Base-by-base conservation (phyloP, 768 basidiomycete species). In the Pleurotus eryngii region DNA sequence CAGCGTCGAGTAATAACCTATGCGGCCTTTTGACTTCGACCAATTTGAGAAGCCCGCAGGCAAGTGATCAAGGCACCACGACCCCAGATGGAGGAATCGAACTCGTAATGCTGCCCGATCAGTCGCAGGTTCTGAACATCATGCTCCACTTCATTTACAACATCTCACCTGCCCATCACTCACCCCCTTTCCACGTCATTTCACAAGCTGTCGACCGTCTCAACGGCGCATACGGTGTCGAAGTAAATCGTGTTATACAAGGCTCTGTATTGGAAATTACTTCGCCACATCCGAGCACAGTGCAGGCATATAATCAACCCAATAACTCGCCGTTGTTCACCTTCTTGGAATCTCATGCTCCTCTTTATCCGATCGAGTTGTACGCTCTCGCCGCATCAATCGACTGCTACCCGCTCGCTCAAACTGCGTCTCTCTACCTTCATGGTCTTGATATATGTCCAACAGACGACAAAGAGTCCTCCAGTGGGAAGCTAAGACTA, bases 61-160 rank as follows among this genome's bases (percentile, higher is more conserved):
- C 20, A 20, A 20, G 20, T 5, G 18, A 43, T 5, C 2, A 15
- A 15, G 42, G 42, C 1, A 5, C 18, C 1, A 18, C 4, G 14
- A 43, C 0, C 42, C 14, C 42, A 1, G 17, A 17, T 4, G 50
- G n/a, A 17, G 1, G 14, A 15, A 17, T 53, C 5, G 12, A 38
- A 3, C 50, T 53, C 38, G 37, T 53, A 4, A 40, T 53, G n/a
- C 35, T 53, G 15, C 50, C 50, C 2, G 50, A 53, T 15, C 39
- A 14, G 4, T 53, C 50, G 8, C 37, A 35, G 1, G 50, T 53
- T 0, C 50, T 53, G 5, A 53, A 53, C 5, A 24, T 53, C 9
- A 53, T 53, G 4, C 38, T 53, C 12, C 50, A 53, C 8, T 37
- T 53, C 39, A 5, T 53, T 8, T 53, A 53, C 50, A 53, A 53